Percentiles rank a stretch among this genome's conserved stretches.
phyloP scores from a whole-genome alignment of 140 eudicot genomes.

The Cichorium intybus region DNA sequence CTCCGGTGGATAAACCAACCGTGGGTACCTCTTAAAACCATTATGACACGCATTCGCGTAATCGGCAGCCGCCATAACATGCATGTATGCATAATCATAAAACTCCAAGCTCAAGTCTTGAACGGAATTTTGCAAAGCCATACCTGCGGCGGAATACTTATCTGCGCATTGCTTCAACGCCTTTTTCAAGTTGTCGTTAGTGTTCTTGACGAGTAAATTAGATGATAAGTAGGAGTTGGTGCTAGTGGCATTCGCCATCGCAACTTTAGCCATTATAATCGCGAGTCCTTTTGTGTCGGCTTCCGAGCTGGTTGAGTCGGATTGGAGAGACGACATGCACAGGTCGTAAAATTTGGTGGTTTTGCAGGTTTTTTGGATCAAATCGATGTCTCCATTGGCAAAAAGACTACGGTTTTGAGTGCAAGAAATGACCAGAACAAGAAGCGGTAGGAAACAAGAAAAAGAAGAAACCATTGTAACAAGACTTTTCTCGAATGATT shows the following conservation, averaged over 20 bases:
- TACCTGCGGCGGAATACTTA: conserved; percentile 50
- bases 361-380: conserved; percentile 76
- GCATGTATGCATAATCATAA: conserved; percentile 77
- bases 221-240: conserved; percentile 56
- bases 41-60: conserved; percentile 74
- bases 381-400: conserved; percentile 42
- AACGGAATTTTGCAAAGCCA: conserved; percentile 50
- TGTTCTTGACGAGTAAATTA: conserved; percentile 16
- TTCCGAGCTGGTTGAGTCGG: conserved; percentile 54
- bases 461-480: conserved; percentile 23
- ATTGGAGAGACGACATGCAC: conserved; percentile 69
- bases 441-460: conserved; percentile 9
- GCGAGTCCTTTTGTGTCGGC: conserved; percentile 83
- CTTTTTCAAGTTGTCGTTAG: conserved; percentile 30
- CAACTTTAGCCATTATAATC: conserved; percentile 50
- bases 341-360: conserved; percentile 71
- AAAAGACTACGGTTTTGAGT: conserved; percentile 18
- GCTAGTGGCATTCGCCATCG: conserved; percentile 57
- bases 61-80: conserved; percentile 83
- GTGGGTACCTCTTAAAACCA: conserved; percentile 49
- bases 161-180: conserved; percentile 57
- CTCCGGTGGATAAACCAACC: conserved; percentile 61
- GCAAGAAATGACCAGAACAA: conserved; percentile 30
- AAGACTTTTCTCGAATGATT: not conserved
- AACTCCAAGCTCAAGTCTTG: conserved; percentile 45